Percentiles rank a stretch among this genome's conserved stretches.
Evolutionary conservation across 73 alveolate genomes (phyloP).

Genomic region (Diophrys sp.): DNA sequence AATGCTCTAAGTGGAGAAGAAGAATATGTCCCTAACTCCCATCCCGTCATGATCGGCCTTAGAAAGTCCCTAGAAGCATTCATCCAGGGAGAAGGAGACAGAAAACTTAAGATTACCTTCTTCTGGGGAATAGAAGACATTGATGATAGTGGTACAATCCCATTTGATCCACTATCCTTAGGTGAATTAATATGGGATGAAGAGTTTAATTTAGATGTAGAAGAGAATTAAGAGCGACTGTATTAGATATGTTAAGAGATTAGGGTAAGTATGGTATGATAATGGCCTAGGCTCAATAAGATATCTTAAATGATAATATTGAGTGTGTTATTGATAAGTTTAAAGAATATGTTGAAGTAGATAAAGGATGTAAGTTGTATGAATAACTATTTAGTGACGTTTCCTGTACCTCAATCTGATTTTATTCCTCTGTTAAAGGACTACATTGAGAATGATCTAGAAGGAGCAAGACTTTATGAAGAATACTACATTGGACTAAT

Average conservation of each 20-base stretch:
- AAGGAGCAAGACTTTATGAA: not conserved
- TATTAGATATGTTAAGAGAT: not conserved
- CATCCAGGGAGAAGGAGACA: slow-evolving; percentile 8
- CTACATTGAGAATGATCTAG: not conserved
- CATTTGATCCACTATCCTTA: not conserved
- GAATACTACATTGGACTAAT: not conserved
- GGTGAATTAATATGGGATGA: slow-evolving; percentile 1
- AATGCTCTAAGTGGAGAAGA: slow-evolving; percentile 3
- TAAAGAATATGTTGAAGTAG: not conserved
- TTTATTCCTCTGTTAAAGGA: not conserved
- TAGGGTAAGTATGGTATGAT: not conserved
- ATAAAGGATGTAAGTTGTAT: not conserved
- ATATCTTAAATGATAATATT: not conserved
- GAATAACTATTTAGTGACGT: not conserved
- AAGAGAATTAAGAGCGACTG: not conserved
- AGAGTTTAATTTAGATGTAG: not conserved
- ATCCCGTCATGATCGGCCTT: not conserved
- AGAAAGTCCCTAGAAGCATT: not conserved
- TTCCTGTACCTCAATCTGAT: not conserved
- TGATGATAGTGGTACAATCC: not conserved
- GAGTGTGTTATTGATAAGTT: slow-evolving; percentile 3
- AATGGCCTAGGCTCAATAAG: not conserved
- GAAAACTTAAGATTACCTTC: not conserved
- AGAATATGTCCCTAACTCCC: slow-evolving; percentile 2
- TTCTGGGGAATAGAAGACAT: slow-evolving; percentile 12